A percentile compares a stretch with the other conserved stretches of the same genome.
Conservation (phyloP, 2,329 filamentous ascomycete genomes). For the Botrytis porri region DNA sequence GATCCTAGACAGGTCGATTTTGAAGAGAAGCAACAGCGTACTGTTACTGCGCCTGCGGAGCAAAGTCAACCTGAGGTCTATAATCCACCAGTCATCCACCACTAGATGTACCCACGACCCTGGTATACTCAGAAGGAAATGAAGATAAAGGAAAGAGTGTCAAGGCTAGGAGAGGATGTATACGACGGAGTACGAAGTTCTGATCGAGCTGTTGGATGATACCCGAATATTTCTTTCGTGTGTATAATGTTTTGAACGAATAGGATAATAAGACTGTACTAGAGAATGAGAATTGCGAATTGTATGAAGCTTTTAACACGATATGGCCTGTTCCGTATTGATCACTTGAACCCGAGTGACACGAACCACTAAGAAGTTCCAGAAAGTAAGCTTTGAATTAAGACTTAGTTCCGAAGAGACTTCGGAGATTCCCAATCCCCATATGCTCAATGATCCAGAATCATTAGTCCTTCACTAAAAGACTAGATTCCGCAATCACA, state of each 20-base stretch:
- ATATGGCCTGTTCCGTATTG: not conserved
- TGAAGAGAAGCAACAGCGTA: not conserved
- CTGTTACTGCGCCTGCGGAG: not conserved
- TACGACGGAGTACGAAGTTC: not conserved
- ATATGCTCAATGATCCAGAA: not conserved
- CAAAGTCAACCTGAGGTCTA: not conserved
- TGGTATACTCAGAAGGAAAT: not conserved
- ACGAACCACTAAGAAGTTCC: not conserved
- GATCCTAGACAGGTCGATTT: not conserved
- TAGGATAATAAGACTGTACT: not conserved
- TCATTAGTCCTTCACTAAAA: not conserved
- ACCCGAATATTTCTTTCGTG: constrained; percentile 3
- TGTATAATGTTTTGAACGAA: constrained; percentile 1
- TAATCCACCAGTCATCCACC: not conserved
- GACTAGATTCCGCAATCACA: not conserved
- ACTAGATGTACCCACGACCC: not conserved
- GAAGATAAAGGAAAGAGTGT: not conserved
- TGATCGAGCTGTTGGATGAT: not conserved
- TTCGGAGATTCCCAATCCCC: too few species aligned
- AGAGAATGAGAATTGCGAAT: not conserved
- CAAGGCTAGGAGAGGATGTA: not conserved
- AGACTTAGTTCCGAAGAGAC: not conserved
- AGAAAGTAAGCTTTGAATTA: not conserved
- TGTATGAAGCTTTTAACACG: not conserved
- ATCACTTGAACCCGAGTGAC: not conserved